Conservation (phyloP, 441 rosid species). For the Macaranga tanarius region DNA sequence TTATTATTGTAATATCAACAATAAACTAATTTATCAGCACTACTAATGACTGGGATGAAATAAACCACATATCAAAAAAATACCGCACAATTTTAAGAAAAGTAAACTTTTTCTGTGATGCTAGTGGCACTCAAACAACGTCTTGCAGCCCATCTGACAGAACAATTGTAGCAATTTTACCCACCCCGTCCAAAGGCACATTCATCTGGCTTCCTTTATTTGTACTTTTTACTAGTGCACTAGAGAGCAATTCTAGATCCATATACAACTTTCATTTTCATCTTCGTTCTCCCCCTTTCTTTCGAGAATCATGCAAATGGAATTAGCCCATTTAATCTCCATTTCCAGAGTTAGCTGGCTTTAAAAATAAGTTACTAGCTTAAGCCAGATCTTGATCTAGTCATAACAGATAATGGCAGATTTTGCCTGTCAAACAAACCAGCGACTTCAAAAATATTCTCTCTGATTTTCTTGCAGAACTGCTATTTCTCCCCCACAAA, state of each 20-base stretch:
- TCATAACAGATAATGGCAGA: constrained; percentile 21
- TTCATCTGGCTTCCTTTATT: background rate
- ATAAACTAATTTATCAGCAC: too few relatives aligned
- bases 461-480: constrained; percentile 21
- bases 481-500: constrained; percentile 19
- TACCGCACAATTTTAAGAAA: too few relatives aligned
- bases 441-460: constrained; percentile 20
- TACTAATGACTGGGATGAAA: too few relatives aligned
- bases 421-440: constrained; percentile 17
- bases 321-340: constrained; percentile 4
- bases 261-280: background rate
- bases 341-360: background rate
- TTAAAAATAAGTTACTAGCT: constrained; percentile 16
- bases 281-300: background rate
- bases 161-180: background rate
- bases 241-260: background rate
- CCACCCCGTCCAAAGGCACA: background rate
- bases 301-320: background rate
- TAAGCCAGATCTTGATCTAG: constrained; percentile 22
- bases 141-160: background rate
- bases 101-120: background rate
- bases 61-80: too few relatives aligned
- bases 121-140: background rate
- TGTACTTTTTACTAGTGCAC: background rate
- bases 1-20: too few relatives aligned